Percentiles rank a stretch among this genome's conserved stretches.
Evolutionary conservation across 225 moss, liverwort and hornwort genomes (phyloP).

Genomic region (Polytrichum commune): DNA sequence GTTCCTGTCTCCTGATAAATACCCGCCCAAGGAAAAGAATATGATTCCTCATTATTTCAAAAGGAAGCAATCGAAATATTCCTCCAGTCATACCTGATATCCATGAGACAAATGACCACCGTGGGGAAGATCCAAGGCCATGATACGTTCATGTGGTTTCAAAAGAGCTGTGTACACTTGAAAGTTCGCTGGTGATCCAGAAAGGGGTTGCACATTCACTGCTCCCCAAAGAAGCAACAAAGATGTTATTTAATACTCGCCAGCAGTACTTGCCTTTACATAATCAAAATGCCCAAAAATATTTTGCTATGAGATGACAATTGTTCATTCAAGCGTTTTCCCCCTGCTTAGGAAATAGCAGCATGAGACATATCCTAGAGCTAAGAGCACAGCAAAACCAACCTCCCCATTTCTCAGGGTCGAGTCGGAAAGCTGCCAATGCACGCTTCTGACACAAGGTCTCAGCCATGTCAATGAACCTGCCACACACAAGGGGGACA

Average conservation of each 20-base stretch:
- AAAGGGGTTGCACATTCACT: constrained; percentile 95
- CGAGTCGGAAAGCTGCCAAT: constrained; percentile 74
- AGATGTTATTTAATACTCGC: constrained; percentile 8
- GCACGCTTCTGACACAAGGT: constrained; percentile 88
- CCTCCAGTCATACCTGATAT: constrained; percentile 61
- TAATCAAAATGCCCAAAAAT: too few species aligned
- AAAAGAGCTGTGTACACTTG: constrained; percentile 97
- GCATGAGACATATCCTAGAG: too few species aligned
- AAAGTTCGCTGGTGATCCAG: constrained; percentile 95
- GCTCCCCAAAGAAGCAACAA: constrained; percentile 5
- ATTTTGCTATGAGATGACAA: too few species aligned
- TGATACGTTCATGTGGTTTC: constrained; percentile 94
- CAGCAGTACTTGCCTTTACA: not conserved
- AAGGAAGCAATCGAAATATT: not conserved
- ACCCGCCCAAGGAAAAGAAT: not conserved
- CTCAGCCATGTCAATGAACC: constrained; percentile 97
- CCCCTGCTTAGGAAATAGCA: too few species aligned
- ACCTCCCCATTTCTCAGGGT: constrained; percentile 98
- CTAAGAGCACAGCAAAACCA: not conserved
- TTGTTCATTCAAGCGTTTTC: too few species aligned
- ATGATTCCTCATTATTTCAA: not conserved
- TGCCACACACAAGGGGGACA: constrained; percentile 17
- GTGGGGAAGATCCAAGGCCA: constrained; percentile 97
- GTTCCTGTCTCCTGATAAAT: not conserved
- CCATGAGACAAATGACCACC: constrained; percentile 97